Evolutionary conservation across 2,329 filamentous ascomycete genomes (phyloP).

Genomic region (Plenodomus lindquistii): DNA sequence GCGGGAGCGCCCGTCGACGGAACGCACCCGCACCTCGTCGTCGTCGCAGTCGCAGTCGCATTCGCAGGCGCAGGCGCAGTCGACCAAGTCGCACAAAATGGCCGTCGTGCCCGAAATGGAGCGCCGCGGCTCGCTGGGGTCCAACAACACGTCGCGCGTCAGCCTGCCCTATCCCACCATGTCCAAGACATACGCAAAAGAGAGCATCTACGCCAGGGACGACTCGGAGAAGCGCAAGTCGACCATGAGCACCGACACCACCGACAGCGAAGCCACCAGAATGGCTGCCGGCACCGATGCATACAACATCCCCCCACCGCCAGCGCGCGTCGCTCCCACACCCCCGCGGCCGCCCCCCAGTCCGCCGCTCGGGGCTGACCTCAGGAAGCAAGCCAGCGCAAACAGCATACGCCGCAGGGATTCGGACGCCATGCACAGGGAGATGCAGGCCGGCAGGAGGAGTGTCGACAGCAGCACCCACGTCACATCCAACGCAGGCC

Average conservation of each 20-base stretch:
- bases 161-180: slow-evolving; percentile 76
- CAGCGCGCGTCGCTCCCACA: slow-evolving; percentile 21
- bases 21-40: slow-evolving; percentile 32
- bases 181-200: slow-evolving; percentile 90
- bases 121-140: slow-evolving; percentile 42
- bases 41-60: no score
- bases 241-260: slow-evolving; percentile 47
- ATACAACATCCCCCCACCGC: slow-evolving; percentile 11
- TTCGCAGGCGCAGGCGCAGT: no score
- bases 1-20: slow-evolving; percentile 27
- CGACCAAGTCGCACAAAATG: slow-evolving; percentile 39
- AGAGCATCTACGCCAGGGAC: slow-evolving; percentile 68
- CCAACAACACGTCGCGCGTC: slow-evolving; percentile 42
- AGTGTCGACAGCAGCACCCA: slow-evolving; percentile 48
- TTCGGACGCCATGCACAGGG: slow-evolving; percentile 40
- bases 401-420: slow-evolving; percentile 49
- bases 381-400: slow-evolving; percentile 50
- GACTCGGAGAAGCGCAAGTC: slow-evolving; percentile 37
- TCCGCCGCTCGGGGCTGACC: slow-evolving; percentile 50
- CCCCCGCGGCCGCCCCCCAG: slow-evolving; percentile 49
- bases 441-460: slow-evolving; percentile 45
- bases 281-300: slow-evolving; percentile 21
- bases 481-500: slow-evolving; percentile 42
- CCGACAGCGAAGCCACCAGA: slow-evolving; percentile 45
- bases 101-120: slow-evolving; percentile 54